phyloP scores from a whole-genome alignment of 352 stramenopile species.

The Phytophthora cactorum region DNA sequence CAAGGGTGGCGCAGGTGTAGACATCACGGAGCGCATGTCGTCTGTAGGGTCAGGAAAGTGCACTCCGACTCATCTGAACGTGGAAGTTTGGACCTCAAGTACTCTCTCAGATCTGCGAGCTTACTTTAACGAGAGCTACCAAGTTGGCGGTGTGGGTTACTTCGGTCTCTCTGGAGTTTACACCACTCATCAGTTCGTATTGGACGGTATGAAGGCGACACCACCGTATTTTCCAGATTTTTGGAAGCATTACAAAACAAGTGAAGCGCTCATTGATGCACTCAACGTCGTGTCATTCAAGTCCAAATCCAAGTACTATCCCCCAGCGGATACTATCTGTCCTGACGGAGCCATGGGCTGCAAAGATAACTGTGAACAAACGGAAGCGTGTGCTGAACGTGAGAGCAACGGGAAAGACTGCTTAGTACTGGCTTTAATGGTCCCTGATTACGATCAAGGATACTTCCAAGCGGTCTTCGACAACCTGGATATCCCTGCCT shows the following conservation, averaged over 20 bases:
- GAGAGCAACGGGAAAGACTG: slow-evolving; percentile 36
- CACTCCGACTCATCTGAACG: slow-evolving; percentile 61
- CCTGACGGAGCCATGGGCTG: slow-evolving; percentile 52
- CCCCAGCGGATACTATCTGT: slow-evolving; percentile 30
- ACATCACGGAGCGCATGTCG: slow-evolving; percentile 39
- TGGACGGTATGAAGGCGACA: slow-evolving; percentile 8
- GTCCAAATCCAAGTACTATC: slow-evolving; percentile 41
- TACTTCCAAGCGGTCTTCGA: slow-evolving; percentile 53
- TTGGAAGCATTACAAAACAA: slow-evolving; percentile 55
- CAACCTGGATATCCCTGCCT: slow-evolving; percentile 60
- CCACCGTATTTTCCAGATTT: slow-evolving; percentile 46
- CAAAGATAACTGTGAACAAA: slow-evolving; percentile 46
- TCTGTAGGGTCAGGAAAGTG: slow-evolving; percentile 42
- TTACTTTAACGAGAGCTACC: slow-evolving; percentile 52
- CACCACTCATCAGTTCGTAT: slow-evolving; percentile 47
- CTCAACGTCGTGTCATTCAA: slow-evolving; percentile 31
- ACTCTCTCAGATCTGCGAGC: slow-evolving; percentile 37
- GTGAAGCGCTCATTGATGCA: slow-evolving; percentile 44
- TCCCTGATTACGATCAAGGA: slow-evolving; percentile 39
- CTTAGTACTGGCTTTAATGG: slow-evolving; percentile 35
- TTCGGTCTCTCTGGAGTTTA: slow-evolving; percentile 51
- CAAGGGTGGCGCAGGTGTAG: slow-evolving; percentile 1
- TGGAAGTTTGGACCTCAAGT: slow-evolving; percentile 57
- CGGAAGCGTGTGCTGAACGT: slow-evolving; percentile 45
- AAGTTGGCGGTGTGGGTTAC: slow-evolving; percentile 42